phyloP scores from a whole-genome alignment of 345 rosid genomes.

The Salix caprea region DNA sequence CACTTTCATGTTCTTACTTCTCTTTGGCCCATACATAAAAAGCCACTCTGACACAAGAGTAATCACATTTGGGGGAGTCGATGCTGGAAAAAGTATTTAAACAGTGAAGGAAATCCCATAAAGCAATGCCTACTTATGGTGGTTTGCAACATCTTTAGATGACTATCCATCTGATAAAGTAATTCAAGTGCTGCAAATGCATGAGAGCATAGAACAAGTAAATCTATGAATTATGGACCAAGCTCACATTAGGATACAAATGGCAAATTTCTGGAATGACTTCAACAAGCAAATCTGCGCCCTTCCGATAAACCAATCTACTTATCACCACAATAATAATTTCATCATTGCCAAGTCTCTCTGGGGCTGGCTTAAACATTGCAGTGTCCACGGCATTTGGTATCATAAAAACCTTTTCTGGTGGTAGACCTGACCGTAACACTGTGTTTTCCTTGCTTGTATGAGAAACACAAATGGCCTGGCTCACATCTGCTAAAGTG shows the following conservation, averaged over 20 bases:
- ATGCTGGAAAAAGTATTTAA: neutral
- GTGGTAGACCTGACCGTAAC: constrained; percentile 78
- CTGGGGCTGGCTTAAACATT: constrained; percentile 79
- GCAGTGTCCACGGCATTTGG: constrained; percentile 99
- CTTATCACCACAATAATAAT: constrained; percentile 87
- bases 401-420: constrained; percentile 76
- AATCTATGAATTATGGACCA: neutral
- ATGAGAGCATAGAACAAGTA: neutral
- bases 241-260: constrained; percentile 69
- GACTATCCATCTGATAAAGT: neutral
- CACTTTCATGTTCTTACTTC: neutral
- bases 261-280: constrained; percentile 89
- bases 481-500: constrained; percentile 89
- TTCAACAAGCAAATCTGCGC: constrained; percentile 94
- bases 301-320: constrained; percentile 90
- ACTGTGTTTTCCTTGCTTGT: constrained; percentile 97
- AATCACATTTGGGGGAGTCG: neutral
- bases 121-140: neutral
- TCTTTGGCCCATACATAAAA: neutral
- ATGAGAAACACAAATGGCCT: constrained; percentile 94
- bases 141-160: neutral
- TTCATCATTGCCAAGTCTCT: constrained; percentile 47
- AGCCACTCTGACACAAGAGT: neutral
- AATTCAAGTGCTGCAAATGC: neutral
- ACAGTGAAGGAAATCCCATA: neutral